Evolutionary conservation across 768 basidiomycete species (phyloP), one percentile per base, ranked within the genome.

Genomic region (Panaeolus papilionaceus): DNA sequence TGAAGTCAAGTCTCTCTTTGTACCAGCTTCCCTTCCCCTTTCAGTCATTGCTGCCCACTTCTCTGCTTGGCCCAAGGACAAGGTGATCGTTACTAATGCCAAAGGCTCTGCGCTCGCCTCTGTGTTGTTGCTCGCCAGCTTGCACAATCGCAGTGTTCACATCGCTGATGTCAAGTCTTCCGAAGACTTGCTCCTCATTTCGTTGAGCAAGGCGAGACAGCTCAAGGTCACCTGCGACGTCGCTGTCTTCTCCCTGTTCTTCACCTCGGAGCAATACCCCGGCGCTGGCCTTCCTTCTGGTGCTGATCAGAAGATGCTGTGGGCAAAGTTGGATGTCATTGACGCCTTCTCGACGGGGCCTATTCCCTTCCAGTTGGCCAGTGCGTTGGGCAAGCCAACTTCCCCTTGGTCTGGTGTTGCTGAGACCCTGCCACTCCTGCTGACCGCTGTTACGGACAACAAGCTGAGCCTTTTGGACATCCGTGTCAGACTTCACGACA

Each of bases 181-280:
- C 71, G 95, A 96, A 65, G 98, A 99, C 74, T 82, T 99, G 61
- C 83, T 92, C 38, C 81, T 99, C 67, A 98, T 99, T 75, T 90
- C 92, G 2, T 84, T 99, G 44, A 96, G 95, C 86, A 99, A 99
- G 82, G 91, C 91, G 47, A 96, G 95, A 82, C 84, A 92, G 12
- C 87, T 99, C 72, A 92, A 94, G 73, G 97, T 98, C 62, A 98
- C 97, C 3, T 99, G 97, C 78, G 98, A 99, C 72, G 94, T 98
- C 38, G 90, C 96, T 14, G 86, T 98, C 62, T 98, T 92, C 78
- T 87, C 94, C 18, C 81, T 99, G 64, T 98, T 98, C 87, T 96
- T 94, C 82, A 88, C 86, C 2, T 84, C 81, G 54, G 92, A 91
- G 64, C 85, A 93, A 68, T 96, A 88, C 82, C 90, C 91, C 1